Base-by-base conservation (phyloP, 2,329 filamentous ascomycete species). In the Diaporthe capsici region DNA sequence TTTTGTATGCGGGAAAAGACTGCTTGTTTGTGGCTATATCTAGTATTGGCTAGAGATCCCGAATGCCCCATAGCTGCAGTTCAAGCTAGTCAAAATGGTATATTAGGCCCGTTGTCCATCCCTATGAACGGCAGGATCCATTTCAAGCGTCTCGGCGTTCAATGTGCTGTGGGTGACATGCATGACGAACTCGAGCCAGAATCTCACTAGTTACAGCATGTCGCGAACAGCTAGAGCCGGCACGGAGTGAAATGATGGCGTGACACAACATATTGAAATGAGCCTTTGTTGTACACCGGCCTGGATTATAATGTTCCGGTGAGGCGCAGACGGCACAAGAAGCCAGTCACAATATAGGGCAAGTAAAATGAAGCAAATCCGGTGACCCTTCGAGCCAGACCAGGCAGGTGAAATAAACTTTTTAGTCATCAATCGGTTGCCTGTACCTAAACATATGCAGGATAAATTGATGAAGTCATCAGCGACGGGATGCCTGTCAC, bases 1-100 rank as follows among this genome's bases (percentile, higher is more conserved):
- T 53, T 20, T 17, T 25, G 4, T 28, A 55, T 68, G 65, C 49
- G 3, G 13, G 22, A 53, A 25, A 42, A 68, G 22, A 12, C n/a
- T 68, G 8, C 47, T 39, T 17, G 42, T 53, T 2, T 51, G 17
- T 49, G 15, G 44, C 44, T 34, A 51, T 4, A 39, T 39, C 37
- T 39, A 37, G 63, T n/a, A 68, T 68, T 68, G 63, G 63, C 63
- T 39, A 31, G 28, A 39, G 13, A 39, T 53, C 6, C 44, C 47
- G 44, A 25, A 25, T 25, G 4, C 10, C 47, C 28, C 44, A 17
- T 39, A 39, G 22, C 20, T 68, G 47, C 63, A 68, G 39, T 39
- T 65, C 3, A 39, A 68, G 63, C 63, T 68, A 68, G 63, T 53
- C 63, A 13, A 25, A 53, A 68, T 68, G 6, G 20, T 39, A 39